These are phyloP conservation scores for Mycogone perniciosa DNA, from an alignment of 2,329 filamentous ascomycete species.

Conservation along the genomic window DNA sequence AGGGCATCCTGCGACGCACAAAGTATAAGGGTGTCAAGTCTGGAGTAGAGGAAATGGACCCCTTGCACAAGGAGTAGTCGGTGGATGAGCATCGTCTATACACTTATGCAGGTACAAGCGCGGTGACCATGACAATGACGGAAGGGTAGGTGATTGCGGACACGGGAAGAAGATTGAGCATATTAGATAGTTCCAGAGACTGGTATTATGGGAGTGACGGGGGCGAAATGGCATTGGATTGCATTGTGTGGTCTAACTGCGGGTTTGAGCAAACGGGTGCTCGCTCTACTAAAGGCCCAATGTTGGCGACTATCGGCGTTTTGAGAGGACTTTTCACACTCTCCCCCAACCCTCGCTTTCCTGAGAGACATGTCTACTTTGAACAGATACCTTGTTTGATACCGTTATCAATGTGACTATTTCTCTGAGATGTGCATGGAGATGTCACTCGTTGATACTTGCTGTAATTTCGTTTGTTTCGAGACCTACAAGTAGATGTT, in stretches of 20 bases:
- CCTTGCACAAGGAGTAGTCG: constrained; percentile 41
- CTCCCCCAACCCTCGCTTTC: constrained; percentile 27
- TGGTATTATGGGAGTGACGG: constrained; percentile 10
- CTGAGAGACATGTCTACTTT: constrained; percentile 29
- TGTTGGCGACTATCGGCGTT: constrained; percentile 20
- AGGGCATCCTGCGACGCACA: constrained; percentile 86
- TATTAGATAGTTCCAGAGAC: constrained; percentile 9
- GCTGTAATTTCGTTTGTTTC: background rate
- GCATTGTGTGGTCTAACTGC: constrained; percentile 10
- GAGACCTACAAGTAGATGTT: background rate
- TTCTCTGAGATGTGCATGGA: constrained; percentile 1
- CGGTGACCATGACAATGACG: constrained; percentile 2
- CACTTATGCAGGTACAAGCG: constrained; percentile 1
- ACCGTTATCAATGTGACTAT: constrained; percentile 14
- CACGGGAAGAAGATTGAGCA: constrained; percentile 6
- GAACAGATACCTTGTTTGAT: constrained; percentile 30
- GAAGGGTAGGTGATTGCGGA: constrained; percentile 8
- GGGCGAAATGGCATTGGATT: constrained; percentile 10
- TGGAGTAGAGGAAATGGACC: constrained; percentile 62
- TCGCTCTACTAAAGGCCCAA: constrained; percentile 7
- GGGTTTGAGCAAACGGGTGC: constrained; percentile 10
- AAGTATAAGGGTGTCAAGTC: constrained; percentile 54
- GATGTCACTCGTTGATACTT: constrained; percentile 3
- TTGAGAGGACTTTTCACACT: constrained; percentile 19
- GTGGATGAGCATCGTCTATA: constrained; percentile 1